Evolutionary conservation across 345 rosid genomes (phyloP).

Genomic region (Trapa incisa): DNA sequence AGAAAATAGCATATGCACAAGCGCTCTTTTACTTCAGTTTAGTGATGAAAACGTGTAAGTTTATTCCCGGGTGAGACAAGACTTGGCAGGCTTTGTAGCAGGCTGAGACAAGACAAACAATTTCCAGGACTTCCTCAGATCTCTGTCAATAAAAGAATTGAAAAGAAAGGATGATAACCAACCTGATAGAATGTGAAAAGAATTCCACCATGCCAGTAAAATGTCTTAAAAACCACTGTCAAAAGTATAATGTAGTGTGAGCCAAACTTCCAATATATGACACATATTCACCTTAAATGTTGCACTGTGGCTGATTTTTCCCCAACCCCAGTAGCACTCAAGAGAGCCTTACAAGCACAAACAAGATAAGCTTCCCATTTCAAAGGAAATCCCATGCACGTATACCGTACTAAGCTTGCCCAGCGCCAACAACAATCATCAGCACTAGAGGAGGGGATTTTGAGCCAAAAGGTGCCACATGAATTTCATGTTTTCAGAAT

Average conservation of each 20-base stretch:
- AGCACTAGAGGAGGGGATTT: too few relatives aligned
- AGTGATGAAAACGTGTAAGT: background rate
- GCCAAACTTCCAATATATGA: background rate
- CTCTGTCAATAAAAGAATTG: background rate
- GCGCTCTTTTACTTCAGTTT: background rate
- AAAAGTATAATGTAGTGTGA: slow-evolving; percentile 4
- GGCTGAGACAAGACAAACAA: too few relatives aligned
- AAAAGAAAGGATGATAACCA: background rate
- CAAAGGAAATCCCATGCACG: too few relatives aligned
- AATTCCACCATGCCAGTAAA: slow-evolving; percentile 94
- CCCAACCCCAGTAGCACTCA: slow-evolving; percentile 93
- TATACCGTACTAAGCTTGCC: too few relatives aligned
- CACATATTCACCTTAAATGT: slow-evolving; percentile 60
- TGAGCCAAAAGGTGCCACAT: too few relatives aligned
- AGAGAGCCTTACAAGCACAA: slow-evolving; percentile 45
- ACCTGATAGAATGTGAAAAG: slow-evolving; percentile 95
- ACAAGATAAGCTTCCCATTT: background rate
- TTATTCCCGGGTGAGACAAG: background rate
- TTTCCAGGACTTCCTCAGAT: background rate
- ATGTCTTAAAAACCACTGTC: slow-evolving; percentile 93
- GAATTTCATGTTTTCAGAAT: too few relatives aligned
- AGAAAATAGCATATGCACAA: background rate
- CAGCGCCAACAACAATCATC: too few relatives aligned
- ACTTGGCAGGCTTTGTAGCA: background rate
- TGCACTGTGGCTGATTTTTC: slow-evolving; percentile 92